Evolutionary conservation across 208 protist species (phyloP).

Genomic region (Trypanosoma caninum): DNA sequence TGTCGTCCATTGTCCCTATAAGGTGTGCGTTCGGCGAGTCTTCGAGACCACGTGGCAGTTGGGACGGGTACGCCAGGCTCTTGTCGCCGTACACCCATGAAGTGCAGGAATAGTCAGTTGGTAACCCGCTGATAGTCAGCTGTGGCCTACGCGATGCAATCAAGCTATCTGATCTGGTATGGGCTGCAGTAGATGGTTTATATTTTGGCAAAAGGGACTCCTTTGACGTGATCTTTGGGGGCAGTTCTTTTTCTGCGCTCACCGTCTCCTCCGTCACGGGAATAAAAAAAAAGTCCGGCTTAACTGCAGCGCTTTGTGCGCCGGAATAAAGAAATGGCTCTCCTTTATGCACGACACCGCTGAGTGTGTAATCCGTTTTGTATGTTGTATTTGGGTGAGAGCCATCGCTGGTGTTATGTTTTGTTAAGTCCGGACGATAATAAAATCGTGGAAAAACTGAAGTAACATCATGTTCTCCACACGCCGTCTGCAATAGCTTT

Average conservation of each 20-base stretch:
- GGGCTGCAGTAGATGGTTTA: constrained; percentile 1
- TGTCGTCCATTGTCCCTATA: constrained; percentile 48
- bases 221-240: constrained; percentile 67
- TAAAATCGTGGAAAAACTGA: constrained; percentile 33
- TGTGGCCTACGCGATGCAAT: constrained; percentile 26
- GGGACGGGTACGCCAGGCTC: constrained; percentile 53
- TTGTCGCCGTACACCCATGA: constrained; percentile 77
- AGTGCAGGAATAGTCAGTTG: constrained; percentile 60
- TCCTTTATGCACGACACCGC: constrained; percentile 12
- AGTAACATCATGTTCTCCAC: constrained; percentile 18
- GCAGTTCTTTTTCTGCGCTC: constrained; percentile 41
- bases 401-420: constrained; percentile 33
- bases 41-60: constrained; percentile 59
- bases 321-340: constrained; percentile 50
- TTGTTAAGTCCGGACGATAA: constrained; percentile 36
- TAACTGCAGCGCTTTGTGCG: constrained; percentile 36
- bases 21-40: constrained; percentile 43
- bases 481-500: constrained; percentile 5
- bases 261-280: constrained; percentile 26
- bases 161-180: constrained; percentile 8
- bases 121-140: constrained; percentile 10
- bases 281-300: constrained; percentile 54
- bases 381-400: constrained; percentile 60
- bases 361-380: constrained; percentile 50
- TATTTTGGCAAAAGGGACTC: constrained; percentile 48